Evolutionary conservation across 2,329 filamentous ascomycete species (phyloP), one percentile per base, ranked within the genome.

Genomic region (Xylariaceae sp.): DNA sequence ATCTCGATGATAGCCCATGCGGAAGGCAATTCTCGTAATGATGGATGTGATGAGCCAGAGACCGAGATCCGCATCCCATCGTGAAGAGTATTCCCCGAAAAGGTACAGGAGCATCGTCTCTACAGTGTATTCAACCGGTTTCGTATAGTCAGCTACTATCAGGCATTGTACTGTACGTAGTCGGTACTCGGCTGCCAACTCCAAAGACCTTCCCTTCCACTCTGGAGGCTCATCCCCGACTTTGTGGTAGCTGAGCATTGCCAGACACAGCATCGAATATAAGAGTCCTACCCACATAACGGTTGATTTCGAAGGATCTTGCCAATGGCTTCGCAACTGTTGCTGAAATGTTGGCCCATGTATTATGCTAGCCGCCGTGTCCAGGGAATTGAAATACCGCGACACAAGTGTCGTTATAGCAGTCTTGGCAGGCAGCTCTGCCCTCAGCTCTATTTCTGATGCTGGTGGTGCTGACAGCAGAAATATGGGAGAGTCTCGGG

Each of bases 361-460:
- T 38, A 93, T 78, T 50, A 93, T 81, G 58, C 80, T 83, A 60
- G 82, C 79, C n/a, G 78, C 74, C 30, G 78, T 79, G 49, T 84
- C 80, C 65, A 81, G 75, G 0, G 86, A 91, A 60, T 91, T 91
- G 71, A 97, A 96, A 60, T 94, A 98, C 45, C 91, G 81, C 47
- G 84, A 83, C 47, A 95, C 85, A 15, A 97, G 73, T 18, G 88
- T 83, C 55, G 95, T 81, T n/a, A 93, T 85, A 18, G 82, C 85
- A 29, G 86, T 81, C 59, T 89, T 91, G 0, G 84, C 74, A 2
- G 93, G 93, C 32, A 97, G 76, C 37, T 85, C 81, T 19, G 83
- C 78, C 47, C 94, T 78, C 9, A 97, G 73, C 56, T 97, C 91
- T 15, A 77, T 68, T 54, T 87, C 85, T 31, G 82, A 82, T 11